Conservation (phyloP, 2,329 filamentous ascomycete genomes). For the Trichophyton simii region DNA sequence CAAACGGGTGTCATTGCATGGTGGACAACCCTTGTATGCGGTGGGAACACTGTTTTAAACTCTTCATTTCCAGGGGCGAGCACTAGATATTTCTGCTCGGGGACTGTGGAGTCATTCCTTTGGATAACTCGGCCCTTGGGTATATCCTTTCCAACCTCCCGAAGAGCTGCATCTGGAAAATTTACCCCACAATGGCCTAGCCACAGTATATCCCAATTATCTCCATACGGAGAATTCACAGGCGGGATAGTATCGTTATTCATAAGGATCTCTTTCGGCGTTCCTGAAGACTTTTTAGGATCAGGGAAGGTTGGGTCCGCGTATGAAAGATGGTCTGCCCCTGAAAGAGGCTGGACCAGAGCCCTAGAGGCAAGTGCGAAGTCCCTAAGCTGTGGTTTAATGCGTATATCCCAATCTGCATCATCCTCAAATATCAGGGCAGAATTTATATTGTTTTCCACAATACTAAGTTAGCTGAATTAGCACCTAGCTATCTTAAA, state of each 20-base stretch:
- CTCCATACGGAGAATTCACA: constrained; percentile 36
- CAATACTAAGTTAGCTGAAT: constrained; percentile 21
- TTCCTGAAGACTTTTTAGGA: not conserved
- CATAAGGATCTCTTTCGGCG: not conserved
- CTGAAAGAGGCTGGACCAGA: not conserved
- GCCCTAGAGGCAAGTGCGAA: not conserved
- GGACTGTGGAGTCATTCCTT: not conserved
- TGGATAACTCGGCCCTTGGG: constrained; percentile 3
- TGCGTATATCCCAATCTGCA: constrained; percentile 44
- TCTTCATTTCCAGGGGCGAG: not conserved
- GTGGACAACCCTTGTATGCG: constrained; percentile 36
- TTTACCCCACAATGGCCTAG: constrained; percentile 22
- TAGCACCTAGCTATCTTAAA: not conserved
- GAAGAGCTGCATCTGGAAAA: constrained; percentile 6
- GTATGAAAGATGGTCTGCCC: not conserved
- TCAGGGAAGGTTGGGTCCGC: not conserved
- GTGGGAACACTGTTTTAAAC: constrained; percentile 19
- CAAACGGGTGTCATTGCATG: constrained; percentile 30
- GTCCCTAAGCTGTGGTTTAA: constrained; percentile 37
- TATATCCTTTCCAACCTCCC: not conserved
- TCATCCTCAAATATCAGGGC: constrained; percentile 47
- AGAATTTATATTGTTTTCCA: constrained; percentile 35
- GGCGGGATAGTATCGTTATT: constrained; percentile 9
- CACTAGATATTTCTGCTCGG: not conserved
- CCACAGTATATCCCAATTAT: constrained; percentile 43